Evolutionary conservation across 176 grass and related monocot species (phyloP), one percentile per base, ranked within the genome.

Genomic region (Phyllostachys edulis): DNA sequence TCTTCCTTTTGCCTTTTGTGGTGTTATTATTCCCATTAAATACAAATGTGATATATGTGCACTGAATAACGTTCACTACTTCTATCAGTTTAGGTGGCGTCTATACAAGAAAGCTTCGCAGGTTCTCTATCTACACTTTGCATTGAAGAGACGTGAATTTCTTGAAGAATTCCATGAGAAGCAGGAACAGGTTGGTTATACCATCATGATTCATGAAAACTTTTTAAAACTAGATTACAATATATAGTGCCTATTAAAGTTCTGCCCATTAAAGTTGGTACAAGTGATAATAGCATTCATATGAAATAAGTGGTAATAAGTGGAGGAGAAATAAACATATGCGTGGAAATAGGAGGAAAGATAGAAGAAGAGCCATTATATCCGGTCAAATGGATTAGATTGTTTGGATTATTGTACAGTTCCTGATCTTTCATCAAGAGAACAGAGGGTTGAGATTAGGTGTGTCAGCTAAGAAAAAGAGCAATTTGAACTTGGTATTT

Each of bases 161-260:
- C 82, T 99, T 50, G 96, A 99, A 77, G 96, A 99, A 82, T 91
- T 99, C 78, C 93, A 96, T 72, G 96, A 99, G 88, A 99, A 99
- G 64, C 96, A 99, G 81, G 96, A 99, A 40, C 96, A 96, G 96
- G 96, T 99, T 63, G 64, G 80, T 90, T 84, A 37, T 32, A 63
- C n/a, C 27, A 29, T 38, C 34, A 63, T 39, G 21, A 67, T 73
- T 83, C 23, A 15, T 29, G 20, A 38, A 18, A 23, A 45, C 49
- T 44, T 73, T 24, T 85, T 65, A 42, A 36, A 73, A 47, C 32
- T 73, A 36, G 36, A 76, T 78, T 67, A 42, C 21, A 36, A n/a
- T 70, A 70, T 77, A 37, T 74, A 71, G 42, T 69, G 46, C 44
- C 55, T 16, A 68, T 71, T 66, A 42, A 62, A 77, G 21, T n/a